Conservation (phyloP, 1,284 basidiomycete genomes). For the Ustilago nuda region DNA sequence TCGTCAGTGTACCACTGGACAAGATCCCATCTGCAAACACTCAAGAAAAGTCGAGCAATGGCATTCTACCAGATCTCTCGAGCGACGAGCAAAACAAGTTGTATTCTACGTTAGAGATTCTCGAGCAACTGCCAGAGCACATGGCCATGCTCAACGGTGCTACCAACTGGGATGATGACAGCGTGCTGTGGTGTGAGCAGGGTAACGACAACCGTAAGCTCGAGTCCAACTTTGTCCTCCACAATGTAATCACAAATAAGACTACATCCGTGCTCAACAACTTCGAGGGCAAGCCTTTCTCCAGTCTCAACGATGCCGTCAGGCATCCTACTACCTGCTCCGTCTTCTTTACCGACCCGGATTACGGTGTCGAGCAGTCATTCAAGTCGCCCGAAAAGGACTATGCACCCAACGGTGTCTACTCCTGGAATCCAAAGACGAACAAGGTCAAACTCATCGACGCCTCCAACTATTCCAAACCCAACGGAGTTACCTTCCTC, state of each 20-base stretch:
- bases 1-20: constrained; percentile 30
- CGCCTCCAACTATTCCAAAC: constrained; percentile 38
- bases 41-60: neutral
- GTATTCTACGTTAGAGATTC: constrained; percentile 27
- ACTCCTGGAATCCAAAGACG: constrained; percentile 41
- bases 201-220: constrained; percentile 31
- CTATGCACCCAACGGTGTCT: constrained; percentile 53
- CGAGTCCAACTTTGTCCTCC: constrained; percentile 32
- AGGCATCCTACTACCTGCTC: constrained; percentile 41
- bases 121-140: constrained; percentile 25
- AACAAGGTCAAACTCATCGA: constrained; percentile 41
- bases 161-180: constrained; percentile 41
- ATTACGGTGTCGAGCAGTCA: constrained; percentile 55
- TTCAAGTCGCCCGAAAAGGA: constrained; percentile 33
- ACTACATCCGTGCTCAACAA: constrained; percentile 13
- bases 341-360: constrained; percentile 56
- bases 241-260: constrained; percentile 21
- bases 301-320: constrained; percentile 54
- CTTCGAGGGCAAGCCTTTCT: constrained; percentile 45
- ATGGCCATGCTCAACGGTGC: constrained; percentile 46
- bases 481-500: constrained; percentile 54
- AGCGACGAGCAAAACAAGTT: constrained; percentile 24
- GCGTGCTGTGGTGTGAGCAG: constrained; percentile 54
- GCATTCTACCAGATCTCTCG: constrained; percentile 25
- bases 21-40: constrained; percentile 16